Evolutionary conservation across 768 basidiomycete genomes (phyloP).

Genomic region (Mycena belliarum): DNA sequence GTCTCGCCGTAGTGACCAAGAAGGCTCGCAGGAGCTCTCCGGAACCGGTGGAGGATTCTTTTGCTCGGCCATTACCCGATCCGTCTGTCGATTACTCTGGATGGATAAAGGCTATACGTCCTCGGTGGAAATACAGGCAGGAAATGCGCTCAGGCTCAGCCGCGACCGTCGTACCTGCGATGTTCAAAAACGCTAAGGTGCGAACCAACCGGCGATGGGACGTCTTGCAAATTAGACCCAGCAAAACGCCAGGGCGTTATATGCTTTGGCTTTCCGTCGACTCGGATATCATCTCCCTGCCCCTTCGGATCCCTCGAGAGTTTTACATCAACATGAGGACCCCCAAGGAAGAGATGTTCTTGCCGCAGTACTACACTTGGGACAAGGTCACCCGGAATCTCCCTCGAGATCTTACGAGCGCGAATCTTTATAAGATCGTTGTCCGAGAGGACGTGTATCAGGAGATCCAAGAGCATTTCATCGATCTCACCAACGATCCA

Average conservation of each 20-base stretch:
- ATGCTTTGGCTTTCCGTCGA: conserved; percentile 87
- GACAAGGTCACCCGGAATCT: conserved; percentile 77
- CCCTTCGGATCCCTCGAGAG: conserved; percentile 84
- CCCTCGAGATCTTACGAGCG: conserved; percentile 75
- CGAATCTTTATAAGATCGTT: conserved; percentile 79
- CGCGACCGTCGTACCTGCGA: conserved; percentile 58
- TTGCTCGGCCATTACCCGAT: conserved; percentile 55
- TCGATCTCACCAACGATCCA: conserved; percentile 89
- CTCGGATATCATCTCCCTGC: conserved; percentile 73
- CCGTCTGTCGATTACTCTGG: conserved; percentile 64
- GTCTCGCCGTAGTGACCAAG: conserved; percentile 56
- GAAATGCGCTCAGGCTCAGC: conserved; percentile 46
- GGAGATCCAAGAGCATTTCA: conserved; percentile 87
- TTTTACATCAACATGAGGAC: conserved; percentile 92
- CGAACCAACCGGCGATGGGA: conserved; percentile 82
- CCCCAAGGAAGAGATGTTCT: conserved; percentile 66
- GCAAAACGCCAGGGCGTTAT: conserved; percentile 77
- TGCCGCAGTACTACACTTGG: conserved; percentile 62
- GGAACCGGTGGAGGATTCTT: conserved; percentile 38
- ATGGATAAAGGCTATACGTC: conserved; percentile 78
- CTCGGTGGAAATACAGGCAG: conserved; percentile 70
- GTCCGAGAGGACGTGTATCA: conserved; percentile 85
- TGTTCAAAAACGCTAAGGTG: conserved; percentile 67
- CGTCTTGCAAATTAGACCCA: conserved; percentile 84
- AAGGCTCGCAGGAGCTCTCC: conserved; percentile 47